Percentiles rank a stretch among this genome's conserved stretches.
These are phyloP conservation scores for Dendrobium huoshanense DNA, from an alignment of 106 monocot genomes.

Conservation along the genomic window DNA sequence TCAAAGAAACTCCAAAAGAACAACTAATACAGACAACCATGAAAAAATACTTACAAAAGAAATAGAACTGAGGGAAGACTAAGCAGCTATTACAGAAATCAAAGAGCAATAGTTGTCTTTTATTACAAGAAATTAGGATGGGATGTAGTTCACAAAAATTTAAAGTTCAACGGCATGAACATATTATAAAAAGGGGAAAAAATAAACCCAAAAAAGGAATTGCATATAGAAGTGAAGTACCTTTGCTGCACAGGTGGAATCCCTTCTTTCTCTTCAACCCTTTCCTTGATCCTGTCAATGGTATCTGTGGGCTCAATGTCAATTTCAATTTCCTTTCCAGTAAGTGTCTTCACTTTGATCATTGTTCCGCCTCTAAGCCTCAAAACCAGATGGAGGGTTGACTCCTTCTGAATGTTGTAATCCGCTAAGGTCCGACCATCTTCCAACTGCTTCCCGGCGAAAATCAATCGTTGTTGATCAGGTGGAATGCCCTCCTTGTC, in stretches of 20 bases:
- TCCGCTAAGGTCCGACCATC: constrained; percentile 24
- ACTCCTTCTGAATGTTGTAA: constrained; percentile 32
- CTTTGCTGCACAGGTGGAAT: constrained; percentile 45
- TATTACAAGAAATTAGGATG: neutral
- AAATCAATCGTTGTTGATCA: constrained; percentile 16
- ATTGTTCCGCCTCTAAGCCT: constrained; percentile 45
- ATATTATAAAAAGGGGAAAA: neutral
- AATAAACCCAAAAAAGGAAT: neutral
- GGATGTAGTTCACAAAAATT: neutral
- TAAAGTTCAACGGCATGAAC: neutral
- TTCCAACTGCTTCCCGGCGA: constrained; percentile 19
- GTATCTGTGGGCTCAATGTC: constrained; percentile 42
- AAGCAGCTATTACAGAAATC: neutral
- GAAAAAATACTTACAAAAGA: neutral
- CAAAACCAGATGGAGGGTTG: constrained; percentile 37
- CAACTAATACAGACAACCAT: neutral
- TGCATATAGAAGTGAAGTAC: constrained; percentile 4
- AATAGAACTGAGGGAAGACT: neutral
- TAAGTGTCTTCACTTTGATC: constrained; percentile 43
- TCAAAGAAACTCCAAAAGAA: too few relatives aligned
- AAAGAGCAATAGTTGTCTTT: neutral
- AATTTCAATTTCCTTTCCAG: constrained; percentile 45
- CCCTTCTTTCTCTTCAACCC: constrained; percentile 47
- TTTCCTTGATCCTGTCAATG: constrained; percentile 41
- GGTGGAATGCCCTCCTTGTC: constrained; percentile 27